Percentiles rank a stretch among this genome's conserved stretches.
Evolutionary conservation across 164 flowering plant genomes (phyloP).

Genomic region (Berberis vulgaris): DNA sequence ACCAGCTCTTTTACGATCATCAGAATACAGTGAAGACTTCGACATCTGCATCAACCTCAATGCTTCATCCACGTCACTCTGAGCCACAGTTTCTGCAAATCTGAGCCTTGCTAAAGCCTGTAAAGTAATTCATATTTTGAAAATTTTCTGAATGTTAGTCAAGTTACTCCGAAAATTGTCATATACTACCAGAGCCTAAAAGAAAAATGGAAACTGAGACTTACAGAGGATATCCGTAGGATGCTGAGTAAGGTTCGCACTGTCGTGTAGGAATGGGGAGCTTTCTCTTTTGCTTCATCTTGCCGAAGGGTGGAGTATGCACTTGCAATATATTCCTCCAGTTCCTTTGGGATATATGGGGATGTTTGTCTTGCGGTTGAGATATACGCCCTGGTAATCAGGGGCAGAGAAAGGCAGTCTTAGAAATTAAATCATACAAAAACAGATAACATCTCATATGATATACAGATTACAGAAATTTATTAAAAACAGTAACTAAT

Average conservation of each 20-base stretch:
- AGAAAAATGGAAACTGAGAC: constrained; percentile 14
- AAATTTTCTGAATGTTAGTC: no score
- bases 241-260: constrained; percentile 94
- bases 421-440: no score
- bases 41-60: constrained; percentile 99
- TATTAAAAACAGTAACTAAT: no score
- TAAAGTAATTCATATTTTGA: not conserved
- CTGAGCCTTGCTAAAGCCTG: constrained; percentile 98
- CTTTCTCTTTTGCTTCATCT: constrained; percentile 86
- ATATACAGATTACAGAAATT: no score
- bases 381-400: constrained; percentile 64
- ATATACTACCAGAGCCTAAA: no score
- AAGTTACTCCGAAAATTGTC: no score
- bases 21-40: constrained; percentile 90
- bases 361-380: constrained; percentile 80
- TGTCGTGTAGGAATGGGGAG: constrained; percentile 95
- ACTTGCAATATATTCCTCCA: constrained; percentile 91
- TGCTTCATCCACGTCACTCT: constrained; percentile 99
- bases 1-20: constrained; percentile 86
- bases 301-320: constrained; percentile 91
- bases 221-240: constrained; percentile 90
- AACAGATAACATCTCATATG: no score
- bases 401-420: not conserved
- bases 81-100: constrained; percentile 81
- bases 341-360: constrained; percentile 75